These are phyloP conservation scores for Ramalina peruviana DNA, from an alignment of 495 filamentous ascomycete species.

Conservation along the genomic window DNA sequence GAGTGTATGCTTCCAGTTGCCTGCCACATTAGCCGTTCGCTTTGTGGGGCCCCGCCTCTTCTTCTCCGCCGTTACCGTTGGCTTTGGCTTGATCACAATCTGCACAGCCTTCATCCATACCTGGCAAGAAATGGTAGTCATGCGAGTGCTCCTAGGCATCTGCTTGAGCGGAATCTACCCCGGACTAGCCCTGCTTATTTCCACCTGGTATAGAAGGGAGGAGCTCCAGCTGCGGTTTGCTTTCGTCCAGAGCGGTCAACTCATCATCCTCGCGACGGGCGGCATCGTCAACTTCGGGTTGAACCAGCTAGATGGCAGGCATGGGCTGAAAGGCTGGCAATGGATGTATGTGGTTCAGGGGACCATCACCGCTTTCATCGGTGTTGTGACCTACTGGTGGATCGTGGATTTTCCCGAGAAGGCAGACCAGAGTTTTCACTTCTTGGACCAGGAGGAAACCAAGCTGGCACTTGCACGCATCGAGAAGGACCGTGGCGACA, in stretches of 20 bases:
- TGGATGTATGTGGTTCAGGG: conserved; percentile 70
- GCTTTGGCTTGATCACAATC: conserved; percentile 58
- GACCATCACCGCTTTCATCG: conserved; percentile 47
- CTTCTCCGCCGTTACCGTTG: conserved; percentile 53
- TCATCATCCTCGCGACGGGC: conserved; percentile 54
- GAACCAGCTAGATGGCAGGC: conserved; percentile 45
- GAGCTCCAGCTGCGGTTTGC: conserved; percentile 69
- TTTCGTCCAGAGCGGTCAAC: conserved; percentile 55
- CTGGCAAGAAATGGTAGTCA: conserved; percentile 61
- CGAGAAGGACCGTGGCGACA: conserved; percentile 50
- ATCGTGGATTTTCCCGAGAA: conserved; percentile 73
- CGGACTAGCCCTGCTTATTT: conserved; percentile 55
- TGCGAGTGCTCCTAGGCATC: conserved; percentile 58
- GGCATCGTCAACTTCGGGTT: conserved; percentile 60
- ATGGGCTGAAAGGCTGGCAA: conserved; percentile 53
- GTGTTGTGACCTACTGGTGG: conserved; percentile 60
- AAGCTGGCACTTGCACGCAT: conserved; percentile 43
- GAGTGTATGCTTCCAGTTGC: conserved; percentile 61
- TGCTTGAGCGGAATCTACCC: conserved; percentile 55
- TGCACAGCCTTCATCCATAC: conserved; percentile 56
- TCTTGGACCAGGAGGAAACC: conserved; percentile 46
- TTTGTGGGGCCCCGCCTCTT: conserved; percentile 53
- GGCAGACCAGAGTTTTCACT: conserved; percentile 43
- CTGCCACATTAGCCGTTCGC: conserved; percentile 56
- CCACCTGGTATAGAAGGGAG: conserved; percentile 54